Percentiles rank a stretch among this genome's conserved stretches.
Evolutionary conservation across 1,284 basidiomycete genomes (phyloP).

Genomic region (Boletus smithii): DNA sequence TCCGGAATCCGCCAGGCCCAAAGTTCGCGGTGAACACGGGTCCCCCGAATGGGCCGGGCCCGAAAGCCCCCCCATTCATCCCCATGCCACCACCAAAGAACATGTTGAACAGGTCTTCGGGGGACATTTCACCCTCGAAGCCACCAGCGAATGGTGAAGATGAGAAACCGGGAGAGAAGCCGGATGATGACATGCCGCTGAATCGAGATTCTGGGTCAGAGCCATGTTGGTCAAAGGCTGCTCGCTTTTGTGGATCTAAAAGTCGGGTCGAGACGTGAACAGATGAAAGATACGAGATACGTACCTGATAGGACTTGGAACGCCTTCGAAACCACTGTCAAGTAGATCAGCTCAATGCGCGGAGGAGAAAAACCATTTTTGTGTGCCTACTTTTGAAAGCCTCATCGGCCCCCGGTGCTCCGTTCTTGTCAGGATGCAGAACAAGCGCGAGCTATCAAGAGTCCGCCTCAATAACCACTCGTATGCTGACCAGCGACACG

Average conservation of each 20-base stretch:
- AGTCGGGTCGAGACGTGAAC: conserved; percentile 6
- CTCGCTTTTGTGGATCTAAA: conserved; percentile 84
- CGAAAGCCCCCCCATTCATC: conserved; percentile 45
- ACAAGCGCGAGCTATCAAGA: conserved; percentile 77
- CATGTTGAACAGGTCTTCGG: conserved; percentile 98
- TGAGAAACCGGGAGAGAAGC: conserved; percentile 50
- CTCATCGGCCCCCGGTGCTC: conserved; percentile 96
- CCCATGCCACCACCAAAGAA: conserved; percentile 76
- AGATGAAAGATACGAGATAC: conserved; percentile 52
- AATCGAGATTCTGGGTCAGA: conserved; percentile 83
- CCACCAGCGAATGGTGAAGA: conserved; percentile 49
- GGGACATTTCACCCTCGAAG: conserved; percentile 86
- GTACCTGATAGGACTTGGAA: conserved; percentile 89
- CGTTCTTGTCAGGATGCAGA: conserved; percentile 96
- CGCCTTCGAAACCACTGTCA: conserved; percentile 93
- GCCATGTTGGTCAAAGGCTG: conserved; percentile 84
- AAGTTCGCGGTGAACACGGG: conserved; percentile 73
- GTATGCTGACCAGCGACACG: conserved; percentile 1
- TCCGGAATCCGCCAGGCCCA: conserved; percentile 74
- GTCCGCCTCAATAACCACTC: conserved; percentile 16
- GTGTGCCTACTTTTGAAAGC: conserved; percentile 87
- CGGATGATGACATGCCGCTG: conserved; percentile 65
- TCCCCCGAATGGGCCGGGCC: conserved; percentile 42
- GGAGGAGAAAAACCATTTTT: background rate
- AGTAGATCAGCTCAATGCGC: conserved; percentile 10